These are phyloP conservation scores for Pseudophaeomoniella oleicola DNA, from an alignment of 2,329 filamentous ascomycete species.

Conservation along the genomic window DNA sequence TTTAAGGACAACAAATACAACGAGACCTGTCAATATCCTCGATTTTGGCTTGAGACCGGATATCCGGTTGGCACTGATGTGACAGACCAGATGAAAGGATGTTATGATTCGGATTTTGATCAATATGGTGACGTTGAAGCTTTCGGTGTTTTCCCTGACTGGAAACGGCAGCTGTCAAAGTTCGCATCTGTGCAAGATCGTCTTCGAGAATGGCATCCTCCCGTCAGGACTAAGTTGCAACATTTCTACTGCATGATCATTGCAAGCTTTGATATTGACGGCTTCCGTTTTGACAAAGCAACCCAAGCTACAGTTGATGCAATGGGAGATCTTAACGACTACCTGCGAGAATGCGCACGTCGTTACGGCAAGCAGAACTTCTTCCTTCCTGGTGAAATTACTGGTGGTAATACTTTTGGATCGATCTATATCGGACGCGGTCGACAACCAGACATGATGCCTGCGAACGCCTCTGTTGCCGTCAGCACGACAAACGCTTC, in stretches of 20 bases:
- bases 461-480: constrained; percentile 31
- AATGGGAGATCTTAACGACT: constrained; percentile 41
- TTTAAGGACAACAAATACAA: constrained; percentile 40
- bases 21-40: constrained; percentile 40
- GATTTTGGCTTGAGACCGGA: constrained; percentile 47
- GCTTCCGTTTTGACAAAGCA: constrained; percentile 53
- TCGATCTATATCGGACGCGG: constrained; percentile 49
- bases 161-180: constrained; percentile 49
- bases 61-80: constrained; percentile 33
- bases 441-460: constrained; percentile 39
- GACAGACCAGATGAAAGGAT: constrained; percentile 34
- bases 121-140: constrained; percentile 50
- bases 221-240: constrained; percentile 41
- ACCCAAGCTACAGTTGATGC: constrained; percentile 49
- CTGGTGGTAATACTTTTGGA: constrained; percentile 45
- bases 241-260: constrained; percentile 51
- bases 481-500: constrained; percentile 32
- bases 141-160: constrained; percentile 49
- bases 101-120: constrained; percentile 50
- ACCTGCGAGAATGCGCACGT: constrained; percentile 42
- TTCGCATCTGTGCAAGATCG: constrained; percentile 55
- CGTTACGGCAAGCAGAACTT: constrained; percentile 48
- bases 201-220: constrained; percentile 47
- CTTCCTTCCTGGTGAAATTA: constrained; percentile 49
- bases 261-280: constrained; percentile 49